Base-by-base conservation (phyloP, 345 rosid species). In the Physaria fendleri region DNA sequence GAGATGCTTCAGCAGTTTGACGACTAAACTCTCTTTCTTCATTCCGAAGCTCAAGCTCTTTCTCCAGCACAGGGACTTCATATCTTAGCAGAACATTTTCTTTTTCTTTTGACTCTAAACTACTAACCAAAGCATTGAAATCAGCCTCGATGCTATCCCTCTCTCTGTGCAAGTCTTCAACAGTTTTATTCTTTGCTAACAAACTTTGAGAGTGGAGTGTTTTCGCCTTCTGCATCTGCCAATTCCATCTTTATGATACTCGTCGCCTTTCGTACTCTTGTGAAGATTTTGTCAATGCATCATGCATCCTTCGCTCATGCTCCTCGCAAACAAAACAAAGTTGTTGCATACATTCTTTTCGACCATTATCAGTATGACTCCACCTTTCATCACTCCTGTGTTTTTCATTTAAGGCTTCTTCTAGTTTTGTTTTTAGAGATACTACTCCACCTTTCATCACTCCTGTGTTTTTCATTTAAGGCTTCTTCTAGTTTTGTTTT, bases 21-120 rank as follows among this genome's bases (percentile, higher is more conserved):
- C 77, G 81, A 13, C 76, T 85, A 64, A 89, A 89, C 65, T 93
- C 99, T 74, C 86, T 85, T 76, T 93, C 97, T 67, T 93, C 94
- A 32, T 81, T 89, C 59, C 94, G 68, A 63, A 93, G 82, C 81
- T 93, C 97, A 2, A 88, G 85, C 69, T 93, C 99, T 84, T 88
- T 93, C 76, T 82, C 88, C 21, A 93, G 75, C 43, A 93, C 85
- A 23, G 81, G 74, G 34, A 89, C 81, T 76, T 93, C 97, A 25
- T 88, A 93, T 53, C 69, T 83, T 73, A 93, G 67, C 4, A 95
- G 83, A 71, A 74, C 73, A 35, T 77, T 83, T 9, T 83, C 86
- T 76, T 83, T 87, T 62, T 93, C 91, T 10, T 73, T 78, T 13
- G 87, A 79, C 60, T 82, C 85, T 16, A 89, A 30, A 64, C 91